Evolutionary conservation across 177 flowering plant genomes (phyloP), one percentile per base, ranked within the genome.

Genomic region (Vitis hybrid): DNA sequence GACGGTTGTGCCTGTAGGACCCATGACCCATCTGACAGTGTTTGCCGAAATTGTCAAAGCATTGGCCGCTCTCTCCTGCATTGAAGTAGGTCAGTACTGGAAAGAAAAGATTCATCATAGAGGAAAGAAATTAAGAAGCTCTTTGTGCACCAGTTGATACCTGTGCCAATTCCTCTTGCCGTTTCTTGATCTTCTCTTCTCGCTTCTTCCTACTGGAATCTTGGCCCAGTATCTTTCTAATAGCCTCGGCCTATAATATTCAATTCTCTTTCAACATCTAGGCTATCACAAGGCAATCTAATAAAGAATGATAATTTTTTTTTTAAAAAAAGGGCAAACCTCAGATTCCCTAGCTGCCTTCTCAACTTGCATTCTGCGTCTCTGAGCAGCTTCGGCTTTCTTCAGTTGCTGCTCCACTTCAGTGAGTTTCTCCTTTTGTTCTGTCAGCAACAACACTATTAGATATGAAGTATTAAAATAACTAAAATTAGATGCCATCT

Each of bases 311-410:
- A 65, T 39, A 6, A 39, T 39, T 39, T 1, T 39, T 5, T 39
- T 39, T 39, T 39, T 1, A 2, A 1, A 48, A 16, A 45, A 13
- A 33, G 18, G 22, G 2, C 79, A 70, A 55, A 86, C 90, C 87
- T 86, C 79, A 51, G 82, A 80, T 51, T 86, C 90, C 72, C 69
- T 61, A 50, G 86, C 87, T 19, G 90, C 87, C 65, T 86, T 86
- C 70, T 84, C 90, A n/a, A 78, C 73, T 72, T 83, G 90, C 77
- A 76, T 70, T 70, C 76, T 78, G 16, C 88, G 85, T 62, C 86
- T 81, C 72, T 81, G 86, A 66, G 87, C 85, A 74, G 90, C 90
- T 74, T 86, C 90, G 55, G 84, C 84, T 67, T 81, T 83, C 86
- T 84, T 86, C 67, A 83, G 68, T 69, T 86, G 90, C 72, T 80